phyloP scores from a whole-genome alignment of 148 eudicot genomes.

The Suaeda aralocaspica region DNA sequence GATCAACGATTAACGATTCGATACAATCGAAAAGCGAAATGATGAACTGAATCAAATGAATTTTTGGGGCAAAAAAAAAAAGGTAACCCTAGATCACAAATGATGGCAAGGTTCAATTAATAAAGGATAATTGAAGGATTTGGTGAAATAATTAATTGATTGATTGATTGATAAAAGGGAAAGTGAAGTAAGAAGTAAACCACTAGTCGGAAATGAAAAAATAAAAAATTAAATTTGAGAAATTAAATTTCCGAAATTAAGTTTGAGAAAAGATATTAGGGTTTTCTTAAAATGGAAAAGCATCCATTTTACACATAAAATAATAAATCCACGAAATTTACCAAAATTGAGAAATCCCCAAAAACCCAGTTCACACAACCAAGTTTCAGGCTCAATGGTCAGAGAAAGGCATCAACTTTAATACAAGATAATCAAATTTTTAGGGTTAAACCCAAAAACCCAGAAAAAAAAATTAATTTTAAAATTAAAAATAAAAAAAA shows the following conservation, averaged over 20 bases:
- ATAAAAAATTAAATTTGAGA: background rate
- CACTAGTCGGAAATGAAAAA: background rate
- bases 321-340: slow-evolving; percentile 21
- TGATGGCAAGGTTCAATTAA: slow-evolving; percentile 7
- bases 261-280: slow-evolving; percentile 24
- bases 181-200: background rate
- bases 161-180: background rate
- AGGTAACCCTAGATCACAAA: slow-evolving; percentile 34
- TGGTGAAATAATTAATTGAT: background rate
- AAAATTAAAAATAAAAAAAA: too few species aligned
- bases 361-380: slow-evolving; percentile 31
- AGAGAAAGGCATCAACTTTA: slow-evolving; percentile 20
- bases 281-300: slow-evolving; percentile 27
- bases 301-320: slow-evolving; percentile 31
- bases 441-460: slow-evolving; percentile 27
- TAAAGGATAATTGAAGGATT: background rate
- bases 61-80: background rate
- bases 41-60: slow-evolving; percentile 6
- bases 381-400: slow-evolving; percentile 10
- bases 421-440: slow-evolving; percentile 13
- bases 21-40: background rate
- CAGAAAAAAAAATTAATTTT: slow-evolving; percentile 16
- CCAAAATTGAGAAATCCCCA: slow-evolving; percentile 22
- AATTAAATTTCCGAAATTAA: too few species aligned
- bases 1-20: too few species aligned